Base-by-base conservation (phyloP, 371 early-diverging fungal genomes). In the Syncephalastrum racemosum region DNA sequence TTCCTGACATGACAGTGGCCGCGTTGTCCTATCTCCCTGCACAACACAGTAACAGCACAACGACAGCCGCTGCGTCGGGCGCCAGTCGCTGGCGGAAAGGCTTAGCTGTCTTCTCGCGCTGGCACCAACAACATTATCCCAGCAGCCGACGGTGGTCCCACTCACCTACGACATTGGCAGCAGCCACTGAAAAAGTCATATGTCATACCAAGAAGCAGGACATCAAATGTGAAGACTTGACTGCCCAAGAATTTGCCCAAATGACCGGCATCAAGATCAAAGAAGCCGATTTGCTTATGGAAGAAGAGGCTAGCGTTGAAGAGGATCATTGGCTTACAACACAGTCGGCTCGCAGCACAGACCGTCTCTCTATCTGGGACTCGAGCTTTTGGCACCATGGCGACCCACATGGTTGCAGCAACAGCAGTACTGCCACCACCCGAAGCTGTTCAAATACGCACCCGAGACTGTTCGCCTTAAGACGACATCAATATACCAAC, bases 231-330 rank as follows among this genome's bases (percentile, higher is more conserved):
- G 69, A 68, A 51, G 56, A 64, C 44, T 46, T 68, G 45, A 68
- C 69, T 0, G 69, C 69, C 10, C 48, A 56, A 16, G 69, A 68
- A 41, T 68, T 68, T 54, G 69, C 69, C 14, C 61, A 64, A 40
- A 46, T 68, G 48, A 60, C 64, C 5, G 69, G 69, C 16, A 68
- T 68, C 42, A 54, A 62, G 12, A 60, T 68, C 20, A 53, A 46
- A 45, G 18, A 20, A 4, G 44, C 20, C 5, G 40, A 54, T 13
- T 31, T 31, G 36, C 36, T 31, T 5, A 7, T 31, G 10, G 36
- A 31, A 31, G 36, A 31, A 31, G 56, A 54, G 3, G 56, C 49
- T 10, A 56, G 42, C 4, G 58, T 46, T 52, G 47, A 53, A 19
- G 46, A 58, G 41, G 25, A 40, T 16, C 20, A 51, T 3, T 16